Percentiles rank a stretch among this genome's conserved stretches.
Conservation (phyloP, 1,139 yeast genomes). For the Candida frijolesensis region DNA sequence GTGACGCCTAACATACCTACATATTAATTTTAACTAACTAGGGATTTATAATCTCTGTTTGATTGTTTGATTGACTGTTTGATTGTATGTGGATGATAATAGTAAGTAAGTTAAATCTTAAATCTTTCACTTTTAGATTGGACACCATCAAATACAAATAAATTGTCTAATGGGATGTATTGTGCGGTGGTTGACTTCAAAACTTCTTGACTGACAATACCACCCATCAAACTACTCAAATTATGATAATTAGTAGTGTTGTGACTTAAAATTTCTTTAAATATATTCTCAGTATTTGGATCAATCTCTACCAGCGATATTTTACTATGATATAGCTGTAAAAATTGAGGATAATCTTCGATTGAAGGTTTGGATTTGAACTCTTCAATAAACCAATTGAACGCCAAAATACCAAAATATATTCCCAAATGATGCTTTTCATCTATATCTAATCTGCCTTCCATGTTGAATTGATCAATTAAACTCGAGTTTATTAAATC, state of each 20-base stretch:
- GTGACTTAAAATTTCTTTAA: constrained; percentile 35
- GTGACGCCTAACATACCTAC: constrained; percentile 2
- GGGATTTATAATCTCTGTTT: not conserved
- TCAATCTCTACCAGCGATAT: constrained; percentile 14
- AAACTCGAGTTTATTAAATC: constrained; percentile 20
- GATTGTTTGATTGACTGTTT: no score
- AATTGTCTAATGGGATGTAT: constrained; percentile 70
- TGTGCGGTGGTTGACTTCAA: constrained; percentile 68
- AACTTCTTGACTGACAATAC: constrained; percentile 76
- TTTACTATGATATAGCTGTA: constrained; percentile 18
- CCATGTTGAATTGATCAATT: constrained; percentile 17
- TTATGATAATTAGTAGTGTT: constrained; percentile 36
- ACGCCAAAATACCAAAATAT: constrained; percentile 39
- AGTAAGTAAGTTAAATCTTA: constrained; percentile 30
- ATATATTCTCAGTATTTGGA: constrained; percentile 21
- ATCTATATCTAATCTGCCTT: constrained; percentile 19
- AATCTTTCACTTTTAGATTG: constrained; percentile 52
- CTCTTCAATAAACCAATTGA: constrained; percentile 24
- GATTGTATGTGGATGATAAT: no score
- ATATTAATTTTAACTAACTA: not conserved
- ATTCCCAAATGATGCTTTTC: constrained; percentile 25
- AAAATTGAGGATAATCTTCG: constrained; percentile 25
- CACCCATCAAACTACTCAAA: constrained; percentile 60
- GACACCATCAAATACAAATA: constrained; percentile 69
- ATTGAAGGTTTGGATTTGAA: constrained; percentile 21